phyloP scores from a whole-genome alignment of 1,284 basidiomycete species.

The Cerioporus squamosus region DNA sequence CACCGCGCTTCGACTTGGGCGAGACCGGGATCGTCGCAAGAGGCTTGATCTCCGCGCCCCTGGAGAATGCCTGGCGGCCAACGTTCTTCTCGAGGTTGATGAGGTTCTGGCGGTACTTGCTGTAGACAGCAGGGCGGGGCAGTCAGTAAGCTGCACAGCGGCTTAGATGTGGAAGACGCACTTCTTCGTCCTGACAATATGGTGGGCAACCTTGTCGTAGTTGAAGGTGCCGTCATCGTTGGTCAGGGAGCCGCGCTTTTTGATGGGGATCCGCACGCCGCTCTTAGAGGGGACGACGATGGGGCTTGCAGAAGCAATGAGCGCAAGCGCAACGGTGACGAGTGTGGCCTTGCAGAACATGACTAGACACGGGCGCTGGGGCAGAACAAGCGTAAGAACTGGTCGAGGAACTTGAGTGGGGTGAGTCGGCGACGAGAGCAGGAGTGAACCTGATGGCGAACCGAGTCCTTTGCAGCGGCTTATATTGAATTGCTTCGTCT shows the following conservation, averaged over 20 bases:
- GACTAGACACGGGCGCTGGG: neutral
- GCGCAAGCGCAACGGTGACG: constrained; percentile 26
- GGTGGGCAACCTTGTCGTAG: constrained; percentile 18
- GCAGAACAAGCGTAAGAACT: too few relatives aligned
- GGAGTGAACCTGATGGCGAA: too few relatives aligned
- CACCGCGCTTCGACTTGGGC: constrained; percentile 18
- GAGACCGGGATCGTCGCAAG: constrained; percentile 9
- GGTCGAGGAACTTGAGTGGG: too few relatives aligned
- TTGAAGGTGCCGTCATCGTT: constrained; percentile 31
- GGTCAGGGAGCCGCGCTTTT: constrained; percentile 26
- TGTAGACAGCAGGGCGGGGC: constrained; percentile 8
- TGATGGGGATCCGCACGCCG: constrained; percentile 24
- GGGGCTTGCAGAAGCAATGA: constrained; percentile 25
- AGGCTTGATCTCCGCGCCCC: constrained; percentile 22
- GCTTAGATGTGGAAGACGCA: neutral
- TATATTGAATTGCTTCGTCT: too few relatives aligned
- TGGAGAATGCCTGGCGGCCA: constrained; percentile 14
- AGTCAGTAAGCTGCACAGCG: neutral
- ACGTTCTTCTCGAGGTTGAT: constrained; percentile 28
- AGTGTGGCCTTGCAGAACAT: constrained; percentile 32
- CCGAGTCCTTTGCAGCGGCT: too few relatives aligned
- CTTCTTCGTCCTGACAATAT: constrained; percentile 24
- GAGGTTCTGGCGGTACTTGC: constrained; percentile 34
- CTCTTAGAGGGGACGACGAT: constrained; percentile 2
- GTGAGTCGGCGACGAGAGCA: too few relatives aligned